Conservation (phyloP, 176 grass and related monocot genomes). For the Eragrostis nindensis region DNA sequence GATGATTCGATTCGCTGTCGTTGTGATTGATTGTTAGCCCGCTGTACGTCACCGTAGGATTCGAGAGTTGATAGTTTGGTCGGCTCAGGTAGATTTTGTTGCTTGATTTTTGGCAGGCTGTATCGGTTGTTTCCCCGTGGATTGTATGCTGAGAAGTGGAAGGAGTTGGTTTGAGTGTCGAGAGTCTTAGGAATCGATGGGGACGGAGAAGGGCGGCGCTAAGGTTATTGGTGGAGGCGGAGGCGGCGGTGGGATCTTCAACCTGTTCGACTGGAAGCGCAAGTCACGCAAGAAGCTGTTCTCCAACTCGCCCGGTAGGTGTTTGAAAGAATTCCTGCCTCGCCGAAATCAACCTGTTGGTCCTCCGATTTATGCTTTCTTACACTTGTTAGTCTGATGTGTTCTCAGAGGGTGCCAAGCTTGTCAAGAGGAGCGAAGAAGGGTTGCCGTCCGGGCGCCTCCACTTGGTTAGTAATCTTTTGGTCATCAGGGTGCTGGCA, state of each 20-base stretch:
- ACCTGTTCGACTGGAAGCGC: conserved; percentile 83
- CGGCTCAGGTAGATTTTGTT: not conserved
- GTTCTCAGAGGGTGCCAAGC: conserved; percentile 66
- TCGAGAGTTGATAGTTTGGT: not conserved
- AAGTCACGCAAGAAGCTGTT: conserved; percentile 93
- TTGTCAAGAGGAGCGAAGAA: conserved; percentile 68
- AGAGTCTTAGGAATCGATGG: conserved; percentile 41
- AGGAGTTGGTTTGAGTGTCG: not conserved
- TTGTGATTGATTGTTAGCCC: not conserved
- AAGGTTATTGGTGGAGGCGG: conserved; percentile 39
- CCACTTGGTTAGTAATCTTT: conserved; percentile 58
- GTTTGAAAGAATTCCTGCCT: conserved; percentile 17
- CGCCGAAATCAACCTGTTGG: not conserved
- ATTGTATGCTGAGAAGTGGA: conserved; percentile 27
- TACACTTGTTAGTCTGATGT: conserved; percentile 6
- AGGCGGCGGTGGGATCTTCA: conserved; percentile 58
- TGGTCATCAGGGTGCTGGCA: not conserved
- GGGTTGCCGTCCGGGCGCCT: conserved; percentile 51
- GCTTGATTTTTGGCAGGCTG: conserved; percentile 14
- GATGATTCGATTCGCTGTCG: not conserved
- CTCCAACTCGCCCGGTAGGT: conserved; percentile 73
- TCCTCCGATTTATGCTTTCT: not conserved
- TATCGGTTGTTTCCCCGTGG: conserved; percentile 16
- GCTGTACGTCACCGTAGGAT: not conserved
- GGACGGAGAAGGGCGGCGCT: conserved; percentile 57